phyloP scores from a whole-genome alignment of 2,329 filamentous ascomycete genomes.

The Pyrenochaeta sp. region DNA sequence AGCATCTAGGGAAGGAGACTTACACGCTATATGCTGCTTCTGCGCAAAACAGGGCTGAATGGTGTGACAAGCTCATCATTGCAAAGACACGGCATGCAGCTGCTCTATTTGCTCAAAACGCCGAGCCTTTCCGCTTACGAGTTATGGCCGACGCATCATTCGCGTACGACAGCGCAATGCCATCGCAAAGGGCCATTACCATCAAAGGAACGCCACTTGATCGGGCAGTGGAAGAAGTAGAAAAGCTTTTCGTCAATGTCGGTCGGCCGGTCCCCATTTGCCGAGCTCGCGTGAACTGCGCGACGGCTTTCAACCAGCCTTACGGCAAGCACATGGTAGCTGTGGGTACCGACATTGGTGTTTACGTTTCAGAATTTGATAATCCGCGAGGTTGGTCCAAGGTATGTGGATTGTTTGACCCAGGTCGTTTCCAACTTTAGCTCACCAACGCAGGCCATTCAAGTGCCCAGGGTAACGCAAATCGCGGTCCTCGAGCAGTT shows the following conservation, averaged over 20 bases:
- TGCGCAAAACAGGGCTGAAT: conserved; percentile 78
- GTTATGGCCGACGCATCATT: conserved; percentile 95
- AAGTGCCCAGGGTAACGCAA: conserved; percentile 81
- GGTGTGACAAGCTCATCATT: conserved; percentile 93
- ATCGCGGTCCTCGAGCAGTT: conserved; percentile 96
- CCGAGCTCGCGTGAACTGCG: conserved; percentile 87
- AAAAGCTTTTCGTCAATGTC: conserved; percentile 71
- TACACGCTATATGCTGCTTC: conserved; percentile 90
- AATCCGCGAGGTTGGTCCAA: conserved; percentile 92
- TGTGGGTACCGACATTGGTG: conserved; percentile 93
- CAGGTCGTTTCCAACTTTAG: neutral
- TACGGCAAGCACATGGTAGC: conserved; percentile 88
- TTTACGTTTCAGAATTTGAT: conserved; percentile 86
- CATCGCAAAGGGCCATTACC: conserved; percentile 69
- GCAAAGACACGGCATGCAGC: conserved; percentile 94
- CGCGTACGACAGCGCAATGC: conserved; percentile 72
- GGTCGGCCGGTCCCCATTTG: conserved; percentile 82
- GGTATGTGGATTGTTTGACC: conserved; percentile 62
- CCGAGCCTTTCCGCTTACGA: conserved; percentile 90
- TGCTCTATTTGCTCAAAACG: conserved; percentile 88
- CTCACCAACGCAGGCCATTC: conserved; percentile 71
- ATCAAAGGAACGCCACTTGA: conserved; percentile 93
- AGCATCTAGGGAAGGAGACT: conserved; percentile 91
- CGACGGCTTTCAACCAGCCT: conserved; percentile 83
- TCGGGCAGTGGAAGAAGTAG: conserved; percentile 87